Conservation (phyloP, 768 basidiomycete genomes). For the Mycena latifolia region DNA sequence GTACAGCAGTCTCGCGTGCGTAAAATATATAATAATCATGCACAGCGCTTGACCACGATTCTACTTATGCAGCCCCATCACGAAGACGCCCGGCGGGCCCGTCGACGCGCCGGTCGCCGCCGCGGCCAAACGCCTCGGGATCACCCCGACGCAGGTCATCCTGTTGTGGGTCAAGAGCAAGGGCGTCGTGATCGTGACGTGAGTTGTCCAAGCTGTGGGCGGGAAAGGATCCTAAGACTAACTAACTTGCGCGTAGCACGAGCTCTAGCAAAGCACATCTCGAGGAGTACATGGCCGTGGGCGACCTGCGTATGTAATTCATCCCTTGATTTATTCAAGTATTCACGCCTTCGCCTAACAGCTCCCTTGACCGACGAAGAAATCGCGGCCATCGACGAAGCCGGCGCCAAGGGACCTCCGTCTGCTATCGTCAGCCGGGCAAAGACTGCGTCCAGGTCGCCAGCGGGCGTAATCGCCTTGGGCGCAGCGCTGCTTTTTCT, state of each 20-base stretch:
- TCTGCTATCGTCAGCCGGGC: slow-evolving; percentile 10
- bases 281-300: slow-evolving; percentile 75
- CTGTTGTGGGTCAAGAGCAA: slow-evolving; percentile 79
- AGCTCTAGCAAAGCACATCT: slow-evolving; percentile 71
- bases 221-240: no score
- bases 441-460: neutral
- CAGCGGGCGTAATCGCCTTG: neutral
- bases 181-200: slow-evolving; percentile 78
- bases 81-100: slow-evolving; percentile 70
- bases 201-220: slow-evolving; percentile 43
- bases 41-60: no score
- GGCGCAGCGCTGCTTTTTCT: slow-evolving; percentile 20
- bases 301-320: slow-evolving; percentile 61
- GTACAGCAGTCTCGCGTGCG: slow-evolving; percentile 66
- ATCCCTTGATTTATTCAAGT: neutral
- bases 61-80: slow-evolving; percentile 62
- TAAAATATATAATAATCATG: no score
- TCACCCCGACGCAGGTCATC: slow-evolving; percentile 74
- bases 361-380: slow-evolving; percentile 69
- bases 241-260: slow-evolving; percentile 54
- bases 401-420: slow-evolving; percentile 67
- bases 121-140: slow-evolving; percentile 67
- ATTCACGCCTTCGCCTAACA: neutral
- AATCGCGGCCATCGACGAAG: slow-evolving; percentile 72
- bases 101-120: slow-evolving; percentile 68